These are phyloP conservation scores for Verbena officinalis DNA, from an alignment of 257 asterid genomes.

Conservation along the genomic window DNA sequence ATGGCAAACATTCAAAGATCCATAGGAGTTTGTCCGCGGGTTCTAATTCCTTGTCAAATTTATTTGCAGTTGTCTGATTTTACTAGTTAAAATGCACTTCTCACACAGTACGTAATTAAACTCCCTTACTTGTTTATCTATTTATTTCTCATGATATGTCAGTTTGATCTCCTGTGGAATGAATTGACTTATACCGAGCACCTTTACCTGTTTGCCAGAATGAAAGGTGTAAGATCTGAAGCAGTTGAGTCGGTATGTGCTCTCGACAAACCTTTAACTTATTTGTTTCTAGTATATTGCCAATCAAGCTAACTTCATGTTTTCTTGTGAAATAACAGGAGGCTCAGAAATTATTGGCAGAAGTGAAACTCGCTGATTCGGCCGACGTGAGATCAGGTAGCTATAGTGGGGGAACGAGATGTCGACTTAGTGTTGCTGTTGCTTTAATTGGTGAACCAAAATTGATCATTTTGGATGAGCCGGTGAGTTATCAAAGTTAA, in stretches of 20 bases:
- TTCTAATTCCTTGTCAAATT: conserved; percentile 27
- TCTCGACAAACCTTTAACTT: conserved; percentile 11
- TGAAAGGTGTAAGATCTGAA: conserved; percentile 75
- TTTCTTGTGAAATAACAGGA: conserved; percentile 45
- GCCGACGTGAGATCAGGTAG: conserved; percentile 78
- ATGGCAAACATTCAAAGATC: conserved; percentile 77
- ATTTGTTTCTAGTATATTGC: neutral
- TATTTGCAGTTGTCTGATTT: no score
- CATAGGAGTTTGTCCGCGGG: conserved; percentile 99
- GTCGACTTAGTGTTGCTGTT: conserved; percentile 97
- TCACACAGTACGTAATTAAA: no score
- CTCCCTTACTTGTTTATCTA: no score
- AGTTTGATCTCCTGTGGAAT: conserved; percentile 97
- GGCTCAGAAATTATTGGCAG: conserved; percentile 61
- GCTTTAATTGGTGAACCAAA: conserved; percentile 92
- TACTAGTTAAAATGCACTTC: no score
- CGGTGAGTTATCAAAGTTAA: conserved; percentile 49
- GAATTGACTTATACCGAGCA: conserved; percentile 88
- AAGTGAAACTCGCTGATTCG: conserved; percentile 79
- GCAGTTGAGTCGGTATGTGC: conserved; percentile 53
- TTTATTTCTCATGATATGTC: conserved; percentile 25
- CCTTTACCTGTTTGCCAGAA: conserved; percentile 79
- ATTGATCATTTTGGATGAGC: conserved; percentile 83
- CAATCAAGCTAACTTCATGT: neutral
- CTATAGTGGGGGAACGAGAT: conserved; percentile 96